Conservation (phyloP, 768 basidiomycete species). For the Chalciporus piperatus region DNA sequence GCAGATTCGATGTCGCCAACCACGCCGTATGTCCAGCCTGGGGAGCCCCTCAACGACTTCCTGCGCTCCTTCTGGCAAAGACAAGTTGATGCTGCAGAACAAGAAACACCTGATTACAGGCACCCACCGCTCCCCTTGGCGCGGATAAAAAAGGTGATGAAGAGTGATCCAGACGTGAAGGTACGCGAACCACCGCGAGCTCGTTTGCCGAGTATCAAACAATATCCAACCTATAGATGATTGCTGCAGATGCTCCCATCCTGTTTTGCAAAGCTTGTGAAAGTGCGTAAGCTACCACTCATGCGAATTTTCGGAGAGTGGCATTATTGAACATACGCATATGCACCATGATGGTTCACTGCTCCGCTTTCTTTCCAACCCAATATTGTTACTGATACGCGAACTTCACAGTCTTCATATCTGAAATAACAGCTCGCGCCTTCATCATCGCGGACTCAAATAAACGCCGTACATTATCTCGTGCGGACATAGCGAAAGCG, state of each 20-base stretch:
- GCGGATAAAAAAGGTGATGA: slow-evolving; percentile 99
- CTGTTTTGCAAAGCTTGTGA: slow-evolving; percentile 98
- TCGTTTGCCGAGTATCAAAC: slow-evolving; percentile 1
- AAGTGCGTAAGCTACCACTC: slow-evolving; percentile 55
- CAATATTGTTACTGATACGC: slow-evolving; percentile 3
- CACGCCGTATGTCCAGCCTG: slow-evolving; percentile 73
- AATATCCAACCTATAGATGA: slow-evolving; percentile 63
- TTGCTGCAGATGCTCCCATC: slow-evolving; percentile 95
- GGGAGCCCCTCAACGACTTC: slow-evolving; percentile 85
- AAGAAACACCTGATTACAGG: slow-evolving; percentile 83
- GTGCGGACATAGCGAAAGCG: slow-evolving; percentile 91
- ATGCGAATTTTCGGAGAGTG: neutral
- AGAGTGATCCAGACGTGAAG: slow-evolving; percentile 96
- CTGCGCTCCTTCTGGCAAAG: slow-evolving; percentile 87
- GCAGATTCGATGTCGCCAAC: slow-evolving; percentile 30
- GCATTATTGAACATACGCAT: slow-evolving; percentile 1
- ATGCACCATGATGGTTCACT: neutral
- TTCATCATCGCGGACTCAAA: slow-evolving; percentile 95
- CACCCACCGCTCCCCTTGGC: slow-evolving; percentile 91
- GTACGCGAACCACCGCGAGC: slow-evolving; percentile 42
- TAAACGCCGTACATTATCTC: slow-evolving; percentile 92
- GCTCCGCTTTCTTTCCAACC: neutral
- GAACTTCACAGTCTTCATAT: slow-evolving; percentile 70
- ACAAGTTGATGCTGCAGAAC: slow-evolving; percentile 82
- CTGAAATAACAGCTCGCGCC: slow-evolving; percentile 93